Conservation (phyloP, 768 basidiomycete species). For the Pisolithus marmoratus region DNA sequence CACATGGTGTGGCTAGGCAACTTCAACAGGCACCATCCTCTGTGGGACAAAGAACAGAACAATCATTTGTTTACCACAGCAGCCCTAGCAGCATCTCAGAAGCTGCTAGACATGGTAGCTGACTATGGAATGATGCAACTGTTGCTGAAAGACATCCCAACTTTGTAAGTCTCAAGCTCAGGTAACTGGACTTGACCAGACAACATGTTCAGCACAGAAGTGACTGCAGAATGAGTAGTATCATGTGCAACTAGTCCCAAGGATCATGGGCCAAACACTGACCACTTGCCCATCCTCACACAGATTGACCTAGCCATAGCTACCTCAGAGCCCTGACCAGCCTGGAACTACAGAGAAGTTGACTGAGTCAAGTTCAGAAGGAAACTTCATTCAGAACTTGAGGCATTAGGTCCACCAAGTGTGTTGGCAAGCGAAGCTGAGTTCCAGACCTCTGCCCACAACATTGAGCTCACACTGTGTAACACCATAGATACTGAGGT, state of each 20-base stretch:
- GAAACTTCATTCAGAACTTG: neutral
- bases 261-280: neutral
- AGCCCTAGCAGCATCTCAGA: conserved; percentile 13
- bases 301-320: neutral
- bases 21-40: conserved; percentile 30
- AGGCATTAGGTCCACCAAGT: neutral
- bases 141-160: conserved; percentile 30
- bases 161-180: conserved; percentile 20
- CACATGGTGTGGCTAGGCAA: conserved; percentile 19
- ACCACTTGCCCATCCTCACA: conserved; percentile 11
- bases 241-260: neutral
- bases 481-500: conserved; percentile 12
- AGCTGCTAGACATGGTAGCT: conserved; percentile 22
- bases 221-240: neutral
- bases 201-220: conserved; percentile 9
- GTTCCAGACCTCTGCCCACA: conserved; percentile 6
- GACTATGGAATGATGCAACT: conserved; percentile 29
- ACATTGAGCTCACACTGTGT: conserved; percentile 1
- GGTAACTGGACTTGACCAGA: conserved; percentile 21
- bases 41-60: conserved; percentile 24
- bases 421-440: neutral
- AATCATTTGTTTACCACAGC: conserved; percentile 16
- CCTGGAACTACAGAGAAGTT: conserved; percentile 1
- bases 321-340: neutral
- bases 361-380: conserved; percentile 9